phyloP scores from a whole-genome alignment of 83 land plant species.

The Picea abies region DNA sequence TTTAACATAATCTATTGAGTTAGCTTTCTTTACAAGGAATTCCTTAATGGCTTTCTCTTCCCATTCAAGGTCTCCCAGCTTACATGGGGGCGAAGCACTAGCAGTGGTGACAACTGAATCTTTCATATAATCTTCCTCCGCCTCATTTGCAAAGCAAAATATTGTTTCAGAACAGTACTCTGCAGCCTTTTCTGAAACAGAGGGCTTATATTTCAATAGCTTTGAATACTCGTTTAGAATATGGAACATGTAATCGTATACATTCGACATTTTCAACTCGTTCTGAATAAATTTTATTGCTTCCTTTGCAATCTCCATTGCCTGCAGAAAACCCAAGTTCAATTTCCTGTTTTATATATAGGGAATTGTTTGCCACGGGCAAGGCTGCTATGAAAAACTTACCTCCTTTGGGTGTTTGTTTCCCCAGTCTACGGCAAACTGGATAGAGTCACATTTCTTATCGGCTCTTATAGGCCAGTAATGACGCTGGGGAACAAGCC shows the following conservation, averaged over 20 bases:
- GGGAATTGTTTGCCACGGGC: background rate
- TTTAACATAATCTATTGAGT: background rate
- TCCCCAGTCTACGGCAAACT: constrained; percentile 50
- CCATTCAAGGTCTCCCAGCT: constrained; percentile 5
- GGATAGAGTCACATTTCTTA: constrained; percentile 35
- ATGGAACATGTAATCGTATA: constrained; percentile 59
- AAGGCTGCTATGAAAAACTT: background rate
- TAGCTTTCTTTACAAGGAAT: background rate
- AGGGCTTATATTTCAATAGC: constrained; percentile 38
- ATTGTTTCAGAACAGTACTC: constrained; percentile 27
- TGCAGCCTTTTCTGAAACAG: constrained; percentile 13
- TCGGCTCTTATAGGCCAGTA: constrained; percentile 35
- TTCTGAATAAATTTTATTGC: constrained; percentile 29
- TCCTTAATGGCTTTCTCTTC: background rate
- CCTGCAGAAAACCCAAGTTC: constrained; percentile 20
- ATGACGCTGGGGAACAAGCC: constrained; percentile 39
- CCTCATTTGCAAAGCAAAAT: constrained; percentile 17
- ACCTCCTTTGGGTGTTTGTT: constrained; percentile 46
- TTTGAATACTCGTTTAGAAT: constrained; percentile 38
- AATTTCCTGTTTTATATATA: background rate
- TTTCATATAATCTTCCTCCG: constrained; percentile 23
- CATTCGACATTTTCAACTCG: constrained; percentile 32
- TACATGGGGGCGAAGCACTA: constrained; percentile 22
- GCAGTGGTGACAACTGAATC: constrained; percentile 21
- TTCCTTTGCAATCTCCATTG: constrained; percentile 28